Conservation (phyloP, 78 protist species). For the Neovahlkampfia damariscottae region DNA sequence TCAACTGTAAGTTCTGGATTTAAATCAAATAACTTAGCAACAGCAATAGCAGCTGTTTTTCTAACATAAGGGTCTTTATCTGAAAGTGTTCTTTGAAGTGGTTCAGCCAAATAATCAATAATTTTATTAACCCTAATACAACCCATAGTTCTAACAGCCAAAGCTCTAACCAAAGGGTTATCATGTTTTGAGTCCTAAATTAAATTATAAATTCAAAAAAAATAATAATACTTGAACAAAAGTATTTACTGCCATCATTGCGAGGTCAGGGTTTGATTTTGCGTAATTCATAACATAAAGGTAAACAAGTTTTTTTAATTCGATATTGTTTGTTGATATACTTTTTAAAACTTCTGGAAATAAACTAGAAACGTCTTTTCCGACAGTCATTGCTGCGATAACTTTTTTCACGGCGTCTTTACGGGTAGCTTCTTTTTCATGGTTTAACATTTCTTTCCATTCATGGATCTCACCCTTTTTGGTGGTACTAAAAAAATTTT, state of each 20-base stretch:
- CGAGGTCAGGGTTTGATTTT: constrained; percentile 90
- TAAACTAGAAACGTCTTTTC: constrained; percentile 88
- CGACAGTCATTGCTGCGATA: constrained; percentile 97
- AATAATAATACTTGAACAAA: constrained; percentile 83
- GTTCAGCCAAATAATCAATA: constrained; percentile 80
- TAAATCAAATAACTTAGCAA: constrained; percentile 92
- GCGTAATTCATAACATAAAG: constrained; percentile 97
- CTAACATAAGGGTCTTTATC: constrained; percentile 95
- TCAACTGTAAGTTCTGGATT: constrained; percentile 70
- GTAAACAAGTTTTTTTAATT: constrained; percentile 96
- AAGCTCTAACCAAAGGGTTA: constrained; percentile 93
- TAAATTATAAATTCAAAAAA: no score
- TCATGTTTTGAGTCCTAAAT: constrained; percentile 79
- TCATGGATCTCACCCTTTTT: not conserved
- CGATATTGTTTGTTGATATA: constrained; percentile 84
- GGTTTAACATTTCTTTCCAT: not conserved
- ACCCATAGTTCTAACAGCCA: constrained; percentile 99
- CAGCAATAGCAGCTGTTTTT: constrained; percentile 96
- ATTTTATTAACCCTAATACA: constrained; percentile 91
- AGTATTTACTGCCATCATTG: constrained; percentile 94
- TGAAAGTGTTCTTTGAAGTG: constrained; percentile 72
- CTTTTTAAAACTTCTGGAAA: constrained; percentile 82
- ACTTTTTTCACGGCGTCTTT: constrained; percentile 90
- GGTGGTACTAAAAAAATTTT: no score
- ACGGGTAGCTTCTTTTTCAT: not conserved